Evolutionary conservation across 768 basidiomycete species (phyloP).

Genomic region (Tremella fuciformis): DNA sequence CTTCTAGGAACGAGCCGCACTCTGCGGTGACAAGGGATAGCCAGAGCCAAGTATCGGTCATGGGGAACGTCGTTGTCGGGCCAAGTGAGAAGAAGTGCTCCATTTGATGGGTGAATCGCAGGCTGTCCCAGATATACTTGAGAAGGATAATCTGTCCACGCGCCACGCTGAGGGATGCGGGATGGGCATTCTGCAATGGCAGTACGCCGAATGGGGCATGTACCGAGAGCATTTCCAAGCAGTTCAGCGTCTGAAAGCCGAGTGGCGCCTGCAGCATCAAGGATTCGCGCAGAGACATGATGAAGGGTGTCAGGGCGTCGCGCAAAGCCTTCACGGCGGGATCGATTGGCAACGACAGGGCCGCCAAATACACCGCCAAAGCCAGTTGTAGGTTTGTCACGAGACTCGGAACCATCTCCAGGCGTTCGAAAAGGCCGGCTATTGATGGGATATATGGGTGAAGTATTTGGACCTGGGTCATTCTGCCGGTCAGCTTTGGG

Average conservation of each 20-base stretch:
- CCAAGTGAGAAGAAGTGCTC: conserved; percentile 1
- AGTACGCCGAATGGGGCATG: conserved; percentile 39
- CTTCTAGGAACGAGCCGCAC: conserved; percentile 27
- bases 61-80: conserved; percentile 2
- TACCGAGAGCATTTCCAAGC: conserved; percentile 29
- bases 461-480: conserved; percentile 26
- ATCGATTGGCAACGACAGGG: conserved; percentile 22
- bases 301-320: conserved; percentile 10
- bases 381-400: conserved; percentile 17
- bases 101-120: conserved; percentile 20
- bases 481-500: conserved; percentile 18
- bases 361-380: conserved; percentile 30
- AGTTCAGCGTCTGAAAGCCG: conserved; percentile 22
- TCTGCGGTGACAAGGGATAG: conserved; percentile 16
- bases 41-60: conserved; percentile 14
- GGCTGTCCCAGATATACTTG: conserved; percentile 1
- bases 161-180: conserved; percentile 26
- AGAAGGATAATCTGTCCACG: conserved; percentile 21
- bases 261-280: conserved; percentile 22
- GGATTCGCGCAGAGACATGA: conserved; percentile 18
- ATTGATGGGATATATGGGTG: conserved; percentile 38
- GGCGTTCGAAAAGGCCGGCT: conserved; percentile 10
- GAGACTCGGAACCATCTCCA: conserved; percentile 3
- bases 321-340: conserved; percentile 8
- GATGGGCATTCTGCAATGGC: conserved; percentile 18